phyloP scores from a whole-genome alignment of 805 yeast genomes.

The Sungouiella blattae region DNA sequence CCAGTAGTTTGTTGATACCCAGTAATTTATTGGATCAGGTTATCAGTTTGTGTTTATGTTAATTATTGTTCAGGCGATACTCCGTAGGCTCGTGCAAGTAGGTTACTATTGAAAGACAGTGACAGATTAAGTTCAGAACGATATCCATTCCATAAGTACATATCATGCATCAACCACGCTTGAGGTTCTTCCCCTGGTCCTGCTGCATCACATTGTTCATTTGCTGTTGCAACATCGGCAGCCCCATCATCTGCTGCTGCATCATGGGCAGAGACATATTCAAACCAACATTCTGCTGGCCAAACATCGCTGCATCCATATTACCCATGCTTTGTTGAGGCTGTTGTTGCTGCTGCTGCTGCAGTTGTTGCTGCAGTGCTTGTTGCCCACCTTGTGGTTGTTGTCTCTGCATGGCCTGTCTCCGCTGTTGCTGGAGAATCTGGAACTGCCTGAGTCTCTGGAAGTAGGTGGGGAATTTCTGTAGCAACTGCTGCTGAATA shows the following conservation, averaged over 20 bases:
- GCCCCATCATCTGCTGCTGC: constrained; percentile 18
- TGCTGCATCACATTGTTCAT: constrained; percentile 6
- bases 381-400: constrained; percentile 10
- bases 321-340: constrained; percentile 7
- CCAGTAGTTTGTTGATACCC: too few species aligned
- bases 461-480: constrained; percentile 35
- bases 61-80: too few species aligned
- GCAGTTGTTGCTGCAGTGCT: constrained; percentile 7
- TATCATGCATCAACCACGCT: constrained; percentile 1
- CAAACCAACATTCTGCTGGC: constrained; percentile 13
- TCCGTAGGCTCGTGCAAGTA: too few species aligned
- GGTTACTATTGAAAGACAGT: too few species aligned
- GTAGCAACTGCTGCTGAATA: constrained; percentile 34
- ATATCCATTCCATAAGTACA: too few species aligned
- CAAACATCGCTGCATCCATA: constrained; percentile 6
- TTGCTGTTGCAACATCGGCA: constrained; percentile 15
- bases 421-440: constrained; percentile 25
- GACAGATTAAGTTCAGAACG: too few species aligned
- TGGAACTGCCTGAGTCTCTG: constrained; percentile 37
- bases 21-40: too few species aligned
- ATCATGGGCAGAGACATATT: constrained; percentile 15
- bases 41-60: not conserved
- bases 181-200: constrained; percentile 11
- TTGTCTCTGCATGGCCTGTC: constrained; percentile 15
- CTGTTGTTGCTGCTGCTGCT: constrained; percentile 9